Conservation (phyloP, 2,329 filamentous ascomycete species). For the Botryotinia globosa region DNA sequence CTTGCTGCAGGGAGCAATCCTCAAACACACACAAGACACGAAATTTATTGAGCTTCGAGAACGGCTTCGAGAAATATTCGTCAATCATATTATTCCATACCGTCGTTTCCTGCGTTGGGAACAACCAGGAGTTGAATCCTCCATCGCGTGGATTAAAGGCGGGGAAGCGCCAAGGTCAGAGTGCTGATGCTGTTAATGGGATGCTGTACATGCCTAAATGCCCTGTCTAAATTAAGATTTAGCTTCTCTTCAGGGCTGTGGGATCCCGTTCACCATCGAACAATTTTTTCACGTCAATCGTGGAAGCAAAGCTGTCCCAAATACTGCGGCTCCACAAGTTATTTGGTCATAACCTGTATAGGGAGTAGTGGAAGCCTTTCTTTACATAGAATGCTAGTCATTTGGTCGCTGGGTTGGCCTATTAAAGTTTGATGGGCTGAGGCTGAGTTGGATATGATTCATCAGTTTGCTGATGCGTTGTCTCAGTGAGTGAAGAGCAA, state of each 20-base stretch:
- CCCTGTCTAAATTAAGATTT: background rate
- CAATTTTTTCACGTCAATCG: background rate
- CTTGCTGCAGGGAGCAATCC: background rate
- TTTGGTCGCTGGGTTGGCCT: background rate
- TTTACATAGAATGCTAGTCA: background rate
- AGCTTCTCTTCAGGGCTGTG: slow-evolving; percentile 7
- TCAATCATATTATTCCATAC: background rate
- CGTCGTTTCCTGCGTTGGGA: no score
- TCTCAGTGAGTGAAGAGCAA: background rate
- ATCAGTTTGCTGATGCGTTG: slow-evolving; percentile 14
- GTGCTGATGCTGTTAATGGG: background rate
- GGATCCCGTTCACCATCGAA: background rate
- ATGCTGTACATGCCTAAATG: background rate
- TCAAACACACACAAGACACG: background rate
- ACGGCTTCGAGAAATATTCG: background rate
- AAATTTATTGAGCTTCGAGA: background rate
- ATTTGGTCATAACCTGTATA: background rate
- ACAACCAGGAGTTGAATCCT: background rate
- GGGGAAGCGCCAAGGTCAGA: background rate
- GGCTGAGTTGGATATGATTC: slow-evolving; percentile 6
- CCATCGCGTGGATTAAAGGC: background rate
- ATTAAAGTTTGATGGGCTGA: background rate
- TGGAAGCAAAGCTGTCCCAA: background rate
- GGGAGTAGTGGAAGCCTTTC: background rate
- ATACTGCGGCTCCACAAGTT: background rate